Base-by-base conservation (phyloP, 2,329 filamentous ascomycete species). In the Harringtonia aguacate region DNA sequence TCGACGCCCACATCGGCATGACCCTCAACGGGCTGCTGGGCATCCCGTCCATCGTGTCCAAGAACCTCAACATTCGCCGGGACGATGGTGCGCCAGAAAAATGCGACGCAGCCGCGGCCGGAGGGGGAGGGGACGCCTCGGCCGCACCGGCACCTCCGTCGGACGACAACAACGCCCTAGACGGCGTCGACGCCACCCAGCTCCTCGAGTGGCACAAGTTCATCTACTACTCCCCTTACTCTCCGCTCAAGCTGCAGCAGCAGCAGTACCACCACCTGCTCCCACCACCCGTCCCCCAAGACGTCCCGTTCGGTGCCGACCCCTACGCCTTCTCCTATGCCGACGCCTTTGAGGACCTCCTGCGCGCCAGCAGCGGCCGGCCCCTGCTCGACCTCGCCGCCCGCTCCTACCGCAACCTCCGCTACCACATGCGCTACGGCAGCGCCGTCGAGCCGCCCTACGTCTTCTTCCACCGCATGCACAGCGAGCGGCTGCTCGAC, bases 321-420 rank as follows among this genome's bases (percentile, higher is more conserved):
- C 38, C 58, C 13, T 55, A 53, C 33, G 52, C 61, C 29, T 74
- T 75, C 52, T 72, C 69, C 9, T 78, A 75, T 50, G 62, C 69
- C 28, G 73, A 77, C 50, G 73, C 74, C 38, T 77, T 77, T 48
- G 73, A 78, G 52, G 74, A 78, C 48, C 65, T 79, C 15, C 60
- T 78, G 13, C 59, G 61, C n/a, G 64, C 66, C 17, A 65, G 63
- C n/a, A 62, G 65, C 14, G 66, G 65, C 4, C 58, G 61, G 8
- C 55, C 58, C 3, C 56, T 76, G 18, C 61, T 63, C 5, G 61
- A 68, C 18, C 64, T 72, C 20, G 49, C 51, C 13, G 55, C 52
- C 2, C 58, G 58, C 36, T 55, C 68, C 61, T 43, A 63, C 65
- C 10, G 46, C 48, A 10, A 50, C 44, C 33, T 48, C 8, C 47